Conservation (phyloP, 208 protist species). For the Leishmania major region DNA sequence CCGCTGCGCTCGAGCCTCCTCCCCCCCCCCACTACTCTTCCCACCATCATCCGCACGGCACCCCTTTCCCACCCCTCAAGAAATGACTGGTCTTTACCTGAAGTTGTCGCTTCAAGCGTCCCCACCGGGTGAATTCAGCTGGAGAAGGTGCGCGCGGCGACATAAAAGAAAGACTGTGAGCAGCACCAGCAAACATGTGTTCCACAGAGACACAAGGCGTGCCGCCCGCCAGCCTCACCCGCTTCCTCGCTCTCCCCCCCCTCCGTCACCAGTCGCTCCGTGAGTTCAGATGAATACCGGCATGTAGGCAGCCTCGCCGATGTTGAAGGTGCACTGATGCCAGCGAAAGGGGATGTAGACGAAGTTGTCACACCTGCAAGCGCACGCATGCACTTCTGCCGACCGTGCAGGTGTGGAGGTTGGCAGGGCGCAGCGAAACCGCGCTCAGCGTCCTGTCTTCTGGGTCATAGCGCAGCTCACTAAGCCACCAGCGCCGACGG, state of each 20-base stretch:
- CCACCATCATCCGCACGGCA: background rate
- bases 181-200: background rate
- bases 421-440: slow-evolving; percentile 27
- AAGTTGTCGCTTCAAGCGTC: background rate
- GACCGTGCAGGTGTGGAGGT: slow-evolving; percentile 17
- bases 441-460: slow-evolving; percentile 37
- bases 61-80: background rate
- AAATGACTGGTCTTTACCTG: background rate
- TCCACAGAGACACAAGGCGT: background rate
- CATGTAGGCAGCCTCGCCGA: slow-evolving; percentile 61
- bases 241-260: background rate
- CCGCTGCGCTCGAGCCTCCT: background rate
- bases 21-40: background rate
- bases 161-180: background rate
- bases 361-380: slow-evolving; percentile 38
- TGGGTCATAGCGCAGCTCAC: slow-evolving; percentile 31
- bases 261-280: background rate
- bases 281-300: slow-evolving; percentile 35
- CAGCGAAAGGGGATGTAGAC: slow-evolving; percentile 53
- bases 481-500: slow-evolving; percentile 45
- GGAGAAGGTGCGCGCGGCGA: background rate
- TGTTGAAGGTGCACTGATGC: slow-evolving; percentile 61
- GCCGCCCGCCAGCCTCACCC: background rate
- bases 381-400: slow-evolving; percentile 26
- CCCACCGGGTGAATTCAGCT: background rate